Conservation (phyloP, 352 stramenopile genomes). For the Bremia lactucae region DNA sequence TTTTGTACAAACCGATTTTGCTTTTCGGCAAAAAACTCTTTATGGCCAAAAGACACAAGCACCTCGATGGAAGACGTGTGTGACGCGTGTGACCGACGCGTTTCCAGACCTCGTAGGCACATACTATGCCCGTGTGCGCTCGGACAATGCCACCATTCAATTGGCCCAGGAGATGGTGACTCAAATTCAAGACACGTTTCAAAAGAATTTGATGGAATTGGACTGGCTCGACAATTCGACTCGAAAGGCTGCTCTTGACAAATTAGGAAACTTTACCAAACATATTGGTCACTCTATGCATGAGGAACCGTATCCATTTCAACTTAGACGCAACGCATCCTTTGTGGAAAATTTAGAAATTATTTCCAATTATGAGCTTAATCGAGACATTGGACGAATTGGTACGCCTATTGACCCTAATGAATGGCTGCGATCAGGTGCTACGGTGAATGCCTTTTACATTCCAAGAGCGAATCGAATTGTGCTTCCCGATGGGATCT, state of each 20-base stretch:
- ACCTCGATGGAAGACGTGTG: conserved; percentile 84
- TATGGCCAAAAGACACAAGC: conserved; percentile 76
- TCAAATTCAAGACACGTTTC: conserved; percentile 70
- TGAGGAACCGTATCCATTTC: conserved; percentile 45
- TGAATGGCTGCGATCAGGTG: conserved; percentile 87
- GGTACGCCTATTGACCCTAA: conserved; percentile 39
- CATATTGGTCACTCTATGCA: conserved; percentile 49
- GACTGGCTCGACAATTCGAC: conserved; percentile 87
- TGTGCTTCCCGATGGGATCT: conserved; percentile 91
- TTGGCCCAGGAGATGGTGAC: conserved; percentile 79
- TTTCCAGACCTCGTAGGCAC: conserved; percentile 78
- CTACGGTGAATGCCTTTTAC: conserved; percentile 89
- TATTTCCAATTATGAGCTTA: conserved; percentile 39
- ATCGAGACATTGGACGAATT: conserved; percentile 27
- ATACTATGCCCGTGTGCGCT: conserved; percentile 86
- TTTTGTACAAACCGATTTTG: conserved; percentile 85
- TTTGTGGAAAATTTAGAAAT: conserved; percentile 41
- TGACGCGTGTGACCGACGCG: conserved; percentile 36
- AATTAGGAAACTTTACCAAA: conserved; percentile 77
- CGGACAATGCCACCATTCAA: conserved; percentile 72
- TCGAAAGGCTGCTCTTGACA: conserved; percentile 68
- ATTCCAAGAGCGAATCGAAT: conserved; percentile 79
- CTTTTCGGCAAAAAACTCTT: conserved; percentile 78
- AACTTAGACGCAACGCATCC: conserved; percentile 25
- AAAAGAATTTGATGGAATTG: conserved; percentile 59